phyloP scores from a whole-genome alignment of 2,329 filamentous ascomycete species.

The Cladobotryum mycophilum region DNA sequence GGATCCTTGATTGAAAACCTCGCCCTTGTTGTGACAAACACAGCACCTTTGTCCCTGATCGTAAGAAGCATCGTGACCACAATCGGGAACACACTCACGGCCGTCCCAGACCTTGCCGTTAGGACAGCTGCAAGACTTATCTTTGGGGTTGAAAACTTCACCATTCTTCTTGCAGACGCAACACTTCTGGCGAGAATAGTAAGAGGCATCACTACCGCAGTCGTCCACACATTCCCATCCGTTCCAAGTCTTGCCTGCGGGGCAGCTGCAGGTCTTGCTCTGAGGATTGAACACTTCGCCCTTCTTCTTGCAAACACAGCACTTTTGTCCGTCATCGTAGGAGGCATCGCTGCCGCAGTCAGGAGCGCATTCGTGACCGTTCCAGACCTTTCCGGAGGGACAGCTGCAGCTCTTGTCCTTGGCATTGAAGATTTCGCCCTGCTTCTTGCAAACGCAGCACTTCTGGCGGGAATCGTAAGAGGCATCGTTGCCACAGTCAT shows the following conservation, averaged over 20 bases:
- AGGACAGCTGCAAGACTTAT: slow-evolving; percentile 1
- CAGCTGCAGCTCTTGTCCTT: slow-evolving; percentile 10
- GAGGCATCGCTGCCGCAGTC: slow-evolving; percentile 12
- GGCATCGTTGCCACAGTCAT: slow-evolving; percentile 11
- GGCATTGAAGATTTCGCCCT: slow-evolving; percentile 7
- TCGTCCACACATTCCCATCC: not conserved
- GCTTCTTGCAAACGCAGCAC: slow-evolving; percentile 13
- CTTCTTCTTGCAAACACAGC: slow-evolving; percentile 9
- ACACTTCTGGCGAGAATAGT: too few relatives aligned
- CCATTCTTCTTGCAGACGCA: too few relatives aligned
- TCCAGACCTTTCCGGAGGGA: slow-evolving; percentile 2
- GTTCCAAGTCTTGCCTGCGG: not conserved
- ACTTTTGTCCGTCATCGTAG: slow-evolving; percentile 1
- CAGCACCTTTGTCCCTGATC: slow-evolving; percentile 5
- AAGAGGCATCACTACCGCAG: too few relatives aligned
- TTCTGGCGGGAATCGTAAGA: slow-evolving; percentile 2
- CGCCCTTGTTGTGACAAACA: slow-evolving; percentile 12
- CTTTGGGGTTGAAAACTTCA: too few relatives aligned
- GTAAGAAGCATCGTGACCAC: slow-evolving; percentile 10
- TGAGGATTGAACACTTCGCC: slow-evolving; percentile 4
- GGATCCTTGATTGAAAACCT: slow-evolving; percentile 6
- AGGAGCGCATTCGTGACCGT: slow-evolving; percentile 3
- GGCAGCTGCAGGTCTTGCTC: slow-evolving; percentile 9
- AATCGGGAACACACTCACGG: slow-evolving; percentile 1
- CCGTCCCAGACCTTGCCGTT: slow-evolving; percentile 4